A percentile compares a stretch with the other conserved stretches of the same genome.
Evolutionary conservation across 23 red algal species (phyloP).

Genomic region (Gracilaria domingensis): DNA sequence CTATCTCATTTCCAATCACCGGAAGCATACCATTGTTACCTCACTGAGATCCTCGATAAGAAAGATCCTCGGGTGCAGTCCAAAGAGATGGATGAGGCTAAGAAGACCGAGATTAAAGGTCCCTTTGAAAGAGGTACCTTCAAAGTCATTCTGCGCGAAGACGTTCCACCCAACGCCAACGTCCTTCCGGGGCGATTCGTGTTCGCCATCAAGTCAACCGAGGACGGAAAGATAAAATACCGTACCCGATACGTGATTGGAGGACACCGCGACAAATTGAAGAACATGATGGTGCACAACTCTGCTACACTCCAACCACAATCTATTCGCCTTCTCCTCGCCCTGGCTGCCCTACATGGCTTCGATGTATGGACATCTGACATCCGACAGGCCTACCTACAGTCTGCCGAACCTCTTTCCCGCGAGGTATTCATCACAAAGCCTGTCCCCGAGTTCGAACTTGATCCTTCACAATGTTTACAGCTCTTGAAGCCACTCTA

Average conservation of each 20-base stretch:
- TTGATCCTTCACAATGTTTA: conserved; percentile 30
- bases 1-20: not conserved
- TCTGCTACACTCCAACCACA: conserved; percentile 41
- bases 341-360: conserved; percentile 18
- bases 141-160: too few species aligned
- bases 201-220: too few species aligned
- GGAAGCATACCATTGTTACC: not conserved
- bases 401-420: conserved; percentile 7
- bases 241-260: conserved; percentile 13
- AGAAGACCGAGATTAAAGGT: too few species aligned
- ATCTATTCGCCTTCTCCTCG: conserved; percentile 20
- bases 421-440: conserved; percentile 42
- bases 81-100: too few species aligned
- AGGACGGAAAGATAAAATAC: too few species aligned
- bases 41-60: conserved; percentile 11
- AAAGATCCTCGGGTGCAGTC: conserved; percentile 16
- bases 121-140: too few species aligned
- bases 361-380: conserved; percentile 44
- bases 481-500: conserved; percentile 27
- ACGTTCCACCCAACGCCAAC: too few species aligned
- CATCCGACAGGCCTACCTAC: conserved; percentile 32
- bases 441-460: conserved; percentile 27
- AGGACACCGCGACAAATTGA: not conserved
- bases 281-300: conserved; percentile 44
- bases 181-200: too few species aligned